Conservation (phyloP, 2,329 filamentous ascomycete genomes). For the Colletotrichum chlorophyti region DNA sequence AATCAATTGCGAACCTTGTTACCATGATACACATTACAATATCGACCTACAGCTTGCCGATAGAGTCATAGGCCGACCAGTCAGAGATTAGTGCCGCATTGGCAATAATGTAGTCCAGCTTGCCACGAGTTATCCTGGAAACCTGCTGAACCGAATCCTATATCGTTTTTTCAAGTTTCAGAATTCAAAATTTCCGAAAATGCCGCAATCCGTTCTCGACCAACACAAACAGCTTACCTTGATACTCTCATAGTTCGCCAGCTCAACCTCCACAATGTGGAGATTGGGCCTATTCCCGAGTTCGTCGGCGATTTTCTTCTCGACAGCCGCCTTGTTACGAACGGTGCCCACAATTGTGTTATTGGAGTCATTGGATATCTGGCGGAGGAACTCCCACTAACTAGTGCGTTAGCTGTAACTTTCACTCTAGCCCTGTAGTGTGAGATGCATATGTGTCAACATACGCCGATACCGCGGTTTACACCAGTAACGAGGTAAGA, state of each 20-base stretch:
- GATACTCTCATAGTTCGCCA: slow-evolving; percentile 46
- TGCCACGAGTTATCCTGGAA: slow-evolving; percentile 42
- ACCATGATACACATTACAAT: background rate
- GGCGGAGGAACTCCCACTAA: slow-evolving; percentile 19
- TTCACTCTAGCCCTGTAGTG: too few species aligned
- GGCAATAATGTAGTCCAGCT: slow-evolving; percentile 58
- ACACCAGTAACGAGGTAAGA: slow-evolving; percentile 5
- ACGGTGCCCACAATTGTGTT: slow-evolving; percentile 56
- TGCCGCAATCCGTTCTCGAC: too few species aligned
- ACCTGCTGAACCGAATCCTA: slow-evolving; percentile 27
- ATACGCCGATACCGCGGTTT: slow-evolving; percentile 4
- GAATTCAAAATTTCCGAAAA: too few species aligned
- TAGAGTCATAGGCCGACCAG: slow-evolving; percentile 36
- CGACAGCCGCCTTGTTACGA: slow-evolving; percentile 51
- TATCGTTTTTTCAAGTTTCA: too few species aligned
- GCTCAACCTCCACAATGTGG: slow-evolving; percentile 47
- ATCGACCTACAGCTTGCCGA: slow-evolving; percentile 48
- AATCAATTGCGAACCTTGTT: background rate
- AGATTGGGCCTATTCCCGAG: slow-evolving; percentile 48
- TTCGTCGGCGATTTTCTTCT: slow-evolving; percentile 50
- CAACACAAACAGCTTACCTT: slow-evolving; percentile 37
- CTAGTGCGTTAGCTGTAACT: background rate
- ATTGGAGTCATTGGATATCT: slow-evolving; percentile 45
- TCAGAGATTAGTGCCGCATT: slow-evolving; percentile 50
- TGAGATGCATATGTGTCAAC: background rate